Evolutionary conservation across 202 grass and related monocot genomes (phyloP), one percentile per base, ranked within the genome.

Genomic region (Digitaria exilis): DNA sequence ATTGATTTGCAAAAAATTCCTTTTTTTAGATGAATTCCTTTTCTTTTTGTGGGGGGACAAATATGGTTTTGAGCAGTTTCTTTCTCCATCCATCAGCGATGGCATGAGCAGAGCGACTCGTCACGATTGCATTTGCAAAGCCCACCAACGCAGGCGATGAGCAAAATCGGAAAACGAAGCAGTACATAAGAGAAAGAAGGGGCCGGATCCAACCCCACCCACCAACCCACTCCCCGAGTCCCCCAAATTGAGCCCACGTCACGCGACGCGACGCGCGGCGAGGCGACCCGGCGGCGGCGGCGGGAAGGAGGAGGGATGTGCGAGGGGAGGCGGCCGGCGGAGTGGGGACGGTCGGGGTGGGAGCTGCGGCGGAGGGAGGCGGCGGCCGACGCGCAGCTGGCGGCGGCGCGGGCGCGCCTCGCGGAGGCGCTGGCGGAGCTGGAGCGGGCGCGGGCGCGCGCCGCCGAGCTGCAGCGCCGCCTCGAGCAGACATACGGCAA

Each of bases 381-480:
- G 51, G 65, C 67, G 41, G 74, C 88, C 12, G 84, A 82, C 79
- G 78, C 88, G 73, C 73, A 76, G 22, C 84, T 79, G 79, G 84
- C 88, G 48, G 83, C 88, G 67, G 79, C 84, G 31, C 72, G 79
- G 79, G 88, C 84, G 67, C 79, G 84, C 9, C 79, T 86, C 24
- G 84, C 80, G 13, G 88, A 82, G 84, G 84, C 79, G 79, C 77
- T 85, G 10, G 87, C 82, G 87, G 87, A 89, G 82, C 87, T 85
- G 71, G 65, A 85, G 78, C 64, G 75, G 34, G 88, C 84, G 2
- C 58, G 88, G 51, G 84, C 80, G 80, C 84, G 88, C 84, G 87
- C 87, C n/a, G n/a, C n/a, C n/a, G n/a, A n/a, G n/a, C n/a, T n/a
- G n/a, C n/a, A n/a, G n/a, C n/a, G n/a, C n/a, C 52, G 84, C 3